These are phyloP conservation scores for Herpotrichia juniperi DNA, from an alignment of 2,329 filamentous ascomycete species.

Conservation along the genomic window DNA sequence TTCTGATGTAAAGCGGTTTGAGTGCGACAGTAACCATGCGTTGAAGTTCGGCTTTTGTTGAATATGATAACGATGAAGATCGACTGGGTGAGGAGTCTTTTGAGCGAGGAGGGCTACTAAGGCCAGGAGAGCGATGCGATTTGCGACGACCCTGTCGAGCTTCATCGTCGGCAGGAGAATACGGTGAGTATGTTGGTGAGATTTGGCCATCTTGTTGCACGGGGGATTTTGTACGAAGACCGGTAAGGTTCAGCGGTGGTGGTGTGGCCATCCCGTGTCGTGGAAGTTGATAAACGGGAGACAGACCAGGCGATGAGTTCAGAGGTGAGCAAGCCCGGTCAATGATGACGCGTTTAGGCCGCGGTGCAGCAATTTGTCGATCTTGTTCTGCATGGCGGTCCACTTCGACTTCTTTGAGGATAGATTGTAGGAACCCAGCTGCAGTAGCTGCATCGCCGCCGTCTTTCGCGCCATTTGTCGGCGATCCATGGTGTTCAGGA, in stretches of 20 bases:
- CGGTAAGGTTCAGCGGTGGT: conserved; percentile 61
- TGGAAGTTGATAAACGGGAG: conserved; percentile 67
- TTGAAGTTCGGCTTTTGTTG: conserved; percentile 87
- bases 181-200: conserved; percentile 75
- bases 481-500: conserved; percentile 36
- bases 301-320: conserved; percentile 69
- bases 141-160: conserved; percentile 44
- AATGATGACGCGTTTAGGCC: conserved; percentile 49
- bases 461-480: conserved; percentile 23
- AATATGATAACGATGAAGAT: conserved; percentile 69
- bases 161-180: conserved; percentile 54
- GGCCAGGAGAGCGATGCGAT: conserved; percentile 35
- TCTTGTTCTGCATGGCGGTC: conserved; percentile 43
- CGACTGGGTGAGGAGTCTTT: conserved; percentile 73
- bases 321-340: conserved; percentile 50
- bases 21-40: conserved; percentile 84
- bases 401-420: conserved; percentile 85
- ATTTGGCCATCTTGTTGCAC: conserved; percentile 55
- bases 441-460: conserved; percentile 46
- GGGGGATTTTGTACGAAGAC: conserved; percentile 66
- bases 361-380: conserved; percentile 42
- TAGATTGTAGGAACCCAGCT: conserved; percentile 83
- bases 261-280: conserved; percentile 74
- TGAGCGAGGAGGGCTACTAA: conserved; percentile 55
- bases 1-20: conserved; percentile 80